phyloP scores from a whole-genome alignment of 192 early-diverging fungal genomes.

The Chytriomyces sp. region DNA sequence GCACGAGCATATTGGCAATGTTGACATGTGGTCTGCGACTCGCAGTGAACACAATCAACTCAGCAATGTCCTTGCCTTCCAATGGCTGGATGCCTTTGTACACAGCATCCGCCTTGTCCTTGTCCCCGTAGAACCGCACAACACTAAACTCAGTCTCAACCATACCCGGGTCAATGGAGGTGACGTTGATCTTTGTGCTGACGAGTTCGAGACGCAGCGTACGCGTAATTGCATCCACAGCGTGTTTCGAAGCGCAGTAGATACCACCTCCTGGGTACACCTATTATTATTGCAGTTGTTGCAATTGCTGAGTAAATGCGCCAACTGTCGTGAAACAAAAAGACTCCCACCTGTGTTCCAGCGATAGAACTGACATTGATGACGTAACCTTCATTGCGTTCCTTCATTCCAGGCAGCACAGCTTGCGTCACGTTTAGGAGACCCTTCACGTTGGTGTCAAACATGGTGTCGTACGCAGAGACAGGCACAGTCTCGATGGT shows the following conservation, averaged over 20 bases:
- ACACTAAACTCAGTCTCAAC: constrained; percentile 93
- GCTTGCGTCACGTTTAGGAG: constrained; percentile 79
- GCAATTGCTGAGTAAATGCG: not conserved
- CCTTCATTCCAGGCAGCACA: constrained; percentile 78
- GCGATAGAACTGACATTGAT: constrained; percentile 86
- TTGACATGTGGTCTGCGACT: constrained; percentile 74
- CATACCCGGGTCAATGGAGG: constrained; percentile 77
- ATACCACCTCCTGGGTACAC: constrained; percentile 75
- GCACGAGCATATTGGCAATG: constrained; percentile 68
- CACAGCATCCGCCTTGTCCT: constrained; percentile 55
- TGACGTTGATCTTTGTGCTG: constrained; percentile 70
- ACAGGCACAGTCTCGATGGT: constrained; percentile 62
- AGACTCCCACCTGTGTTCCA: constrained; percentile 47
- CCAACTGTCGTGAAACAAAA: too few species aligned
- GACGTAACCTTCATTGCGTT: constrained; percentile 70
- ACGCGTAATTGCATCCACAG: constrained; percentile 80
- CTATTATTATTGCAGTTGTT: too few species aligned
- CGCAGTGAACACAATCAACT: constrained; percentile 79
- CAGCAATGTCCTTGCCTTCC: constrained; percentile 72
- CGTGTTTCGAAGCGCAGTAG: constrained; percentile 85
- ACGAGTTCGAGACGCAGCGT: constrained; percentile 78
- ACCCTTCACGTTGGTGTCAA: constrained; percentile 92
- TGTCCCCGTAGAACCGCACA: constrained; percentile 77
- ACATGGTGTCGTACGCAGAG: constrained; percentile 75
- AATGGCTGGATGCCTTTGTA: constrained; percentile 80